phyloP scores from a whole-genome alignment of 768 basidiomycete species.

The Mycena rebaudengoi region DNA sequence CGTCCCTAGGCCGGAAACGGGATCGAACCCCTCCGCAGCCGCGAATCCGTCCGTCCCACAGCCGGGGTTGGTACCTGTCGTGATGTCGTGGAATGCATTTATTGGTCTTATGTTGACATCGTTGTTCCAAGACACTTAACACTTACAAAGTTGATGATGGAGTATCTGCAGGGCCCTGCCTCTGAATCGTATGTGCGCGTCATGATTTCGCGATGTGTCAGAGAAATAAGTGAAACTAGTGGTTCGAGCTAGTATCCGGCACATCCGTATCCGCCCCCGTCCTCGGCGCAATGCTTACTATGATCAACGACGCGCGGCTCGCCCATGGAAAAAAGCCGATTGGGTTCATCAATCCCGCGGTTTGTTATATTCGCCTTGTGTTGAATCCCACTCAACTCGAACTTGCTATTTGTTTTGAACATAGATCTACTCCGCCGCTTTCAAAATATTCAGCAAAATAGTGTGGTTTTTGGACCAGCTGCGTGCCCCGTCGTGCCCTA shows the following conservation, averaged over 20 bases:
- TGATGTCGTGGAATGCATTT: constrained; percentile 57
- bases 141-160: no score
- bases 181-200: no score
- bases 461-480: no score
- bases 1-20: constrained; percentile 60
- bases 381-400: no score
- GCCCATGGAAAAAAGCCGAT: constrained; percentile 48
- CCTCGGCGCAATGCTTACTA: constrained; percentile 54
- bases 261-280: constrained; percentile 59
- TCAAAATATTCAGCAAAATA: no score
- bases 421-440: constrained; percentile 56
- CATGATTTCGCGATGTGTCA: no score
- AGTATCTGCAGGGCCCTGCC: no score
- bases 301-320: constrained; percentile 62
- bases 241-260: constrained; percentile 52
- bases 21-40: constrained; percentile 45
- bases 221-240: no score
- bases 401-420: no score
- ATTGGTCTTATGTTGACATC: no score
- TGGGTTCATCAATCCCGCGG: constrained; percentile 56
- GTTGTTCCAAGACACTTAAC: no score
- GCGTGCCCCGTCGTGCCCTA: no score
- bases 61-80: constrained; percentile 51
- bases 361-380: neutral
- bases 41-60: constrained; percentile 48